phyloP scores from a whole-genome alignment of 352 stramenopile species.

The Pythium sukuiense region DNA sequence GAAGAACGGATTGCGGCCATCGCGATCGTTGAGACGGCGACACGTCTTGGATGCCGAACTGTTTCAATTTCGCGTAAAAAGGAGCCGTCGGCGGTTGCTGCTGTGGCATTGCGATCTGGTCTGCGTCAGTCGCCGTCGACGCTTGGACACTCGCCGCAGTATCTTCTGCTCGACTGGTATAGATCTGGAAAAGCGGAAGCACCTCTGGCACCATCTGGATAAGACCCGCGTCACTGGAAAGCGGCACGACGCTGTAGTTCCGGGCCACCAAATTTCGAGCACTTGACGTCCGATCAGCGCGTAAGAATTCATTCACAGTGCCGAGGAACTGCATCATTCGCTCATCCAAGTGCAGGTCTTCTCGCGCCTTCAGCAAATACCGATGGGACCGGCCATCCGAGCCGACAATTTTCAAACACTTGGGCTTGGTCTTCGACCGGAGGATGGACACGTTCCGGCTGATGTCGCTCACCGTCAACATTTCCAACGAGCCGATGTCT shows the following conservation, averaged over 20 bases:
- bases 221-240: constrained; percentile 76
- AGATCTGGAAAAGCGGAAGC: constrained; percentile 81
- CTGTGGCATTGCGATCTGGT: constrained; percentile 6
- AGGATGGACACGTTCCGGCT: constrained; percentile 49
- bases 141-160: constrained; percentile 1
- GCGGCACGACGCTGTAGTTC: constrained; percentile 79
- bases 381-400: constrained; percentile 71
- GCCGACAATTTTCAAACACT: constrained; percentile 76
- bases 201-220: constrained; percentile 88
- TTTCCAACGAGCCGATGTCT: background rate
- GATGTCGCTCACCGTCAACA: constrained; percentile 23
- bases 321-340: constrained; percentile 89
- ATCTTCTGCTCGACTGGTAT: constrained; percentile 50
- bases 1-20: constrained; percentile 61
- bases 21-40: constrained; percentile 62
- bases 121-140: constrained; percentile 8
- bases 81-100: constrained; percentile 60
- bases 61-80: constrained; percentile 84
- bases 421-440: constrained; percentile 86
- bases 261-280: constrained; percentile 48
- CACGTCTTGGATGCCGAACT: constrained; percentile 70
- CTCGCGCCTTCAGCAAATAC: constrained; percentile 85
- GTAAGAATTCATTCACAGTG: constrained; percentile 73
- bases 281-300: constrained; percentile 40
- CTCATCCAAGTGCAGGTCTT: constrained; percentile 89